Evolutionary conservation across 2,329 filamentous ascomycete genomes (phyloP).

Genomic region (Seiridium unicorne): DNA sequence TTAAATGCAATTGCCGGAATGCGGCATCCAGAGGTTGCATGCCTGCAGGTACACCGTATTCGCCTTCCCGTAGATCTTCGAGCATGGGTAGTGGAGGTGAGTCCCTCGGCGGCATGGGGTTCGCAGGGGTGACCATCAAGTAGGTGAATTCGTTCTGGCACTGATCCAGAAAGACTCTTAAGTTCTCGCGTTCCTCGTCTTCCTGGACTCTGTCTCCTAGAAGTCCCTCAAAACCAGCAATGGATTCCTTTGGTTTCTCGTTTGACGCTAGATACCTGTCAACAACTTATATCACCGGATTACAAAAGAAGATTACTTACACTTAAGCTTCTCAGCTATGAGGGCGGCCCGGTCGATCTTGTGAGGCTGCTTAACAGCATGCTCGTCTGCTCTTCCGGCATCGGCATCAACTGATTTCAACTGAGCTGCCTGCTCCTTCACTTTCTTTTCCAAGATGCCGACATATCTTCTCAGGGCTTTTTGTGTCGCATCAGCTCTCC

Average conservation of each 20-base stretch:
- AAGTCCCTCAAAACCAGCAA: slow-evolving; percentile 42
- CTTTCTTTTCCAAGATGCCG: slow-evolving; percentile 80
- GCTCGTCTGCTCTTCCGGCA: slow-evolving; percentile 38
- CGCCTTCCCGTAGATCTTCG: slow-evolving; percentile 58
- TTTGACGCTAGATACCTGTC: slow-evolving; percentile 32
- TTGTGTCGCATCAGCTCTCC: slow-evolving; percentile 84
- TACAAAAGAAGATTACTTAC: slow-evolving; percentile 36
- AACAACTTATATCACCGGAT: slow-evolving; percentile 4
- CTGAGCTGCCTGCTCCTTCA: slow-evolving; percentile 79
- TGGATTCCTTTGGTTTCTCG: slow-evolving; percentile 36
- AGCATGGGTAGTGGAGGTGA: slow-evolving; percentile 57
- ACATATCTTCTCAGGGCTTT: slow-evolving; percentile 90
- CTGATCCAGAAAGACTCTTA: slow-evolving; percentile 62
- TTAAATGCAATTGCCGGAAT: slow-evolving; percentile 31
- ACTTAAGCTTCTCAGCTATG: slow-evolving; percentile 55
- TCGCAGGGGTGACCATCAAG: slow-evolving; percentile 65
- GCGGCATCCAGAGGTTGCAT: slow-evolving; percentile 39
- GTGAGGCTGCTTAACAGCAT: slow-evolving; percentile 41
- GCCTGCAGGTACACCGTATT: slow-evolving; percentile 43
- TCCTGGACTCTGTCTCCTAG: slow-evolving; percentile 24
- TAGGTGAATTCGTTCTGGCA: slow-evolving; percentile 67
- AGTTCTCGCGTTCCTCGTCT: slow-evolving; percentile 45
- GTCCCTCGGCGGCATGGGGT: slow-evolving; percentile 63
- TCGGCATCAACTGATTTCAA: slow-evolving; percentile 53
- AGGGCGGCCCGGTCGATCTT: slow-evolving; percentile 46